These are phyloP conservation scores for Capsella rubella DNA, from an alignment of 441 rosid species.

Conservation along the genomic window DNA sequence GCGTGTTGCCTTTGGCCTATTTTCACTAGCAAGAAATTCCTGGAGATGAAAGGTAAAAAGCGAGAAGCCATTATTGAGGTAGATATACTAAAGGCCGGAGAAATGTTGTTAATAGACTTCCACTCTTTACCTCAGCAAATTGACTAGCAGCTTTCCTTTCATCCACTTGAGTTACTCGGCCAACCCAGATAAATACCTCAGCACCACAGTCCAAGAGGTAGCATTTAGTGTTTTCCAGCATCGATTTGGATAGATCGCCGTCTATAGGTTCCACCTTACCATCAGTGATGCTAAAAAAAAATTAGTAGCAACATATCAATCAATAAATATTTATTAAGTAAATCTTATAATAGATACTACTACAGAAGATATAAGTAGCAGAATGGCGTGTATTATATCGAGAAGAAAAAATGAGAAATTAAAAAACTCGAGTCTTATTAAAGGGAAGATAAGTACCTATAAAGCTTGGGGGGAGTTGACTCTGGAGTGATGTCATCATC, in stretches of 20 bases:
- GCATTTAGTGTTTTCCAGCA: conserved; percentile 91
- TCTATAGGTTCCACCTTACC: conserved; percentile 72
- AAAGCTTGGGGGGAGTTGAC: conserved; percentile 78
- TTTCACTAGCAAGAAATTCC: conserved; percentile 81
- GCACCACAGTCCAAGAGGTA: conserved; percentile 90
- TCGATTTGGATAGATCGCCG: conserved; percentile 84
- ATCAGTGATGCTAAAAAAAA: conserved; percentile 60
- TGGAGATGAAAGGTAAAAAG: conserved; percentile 51
- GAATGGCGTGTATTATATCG: background rate
- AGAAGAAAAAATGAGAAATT: background rate
- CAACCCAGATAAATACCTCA: conserved; percentile 96
- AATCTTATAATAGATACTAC: conserved; percentile 9
- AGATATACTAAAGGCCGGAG: conserved; percentile 25
- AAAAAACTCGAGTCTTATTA: background rate
- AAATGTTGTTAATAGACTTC: background rate
- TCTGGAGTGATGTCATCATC: conserved; percentile 85
- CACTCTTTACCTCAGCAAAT: conserved; percentile 81
- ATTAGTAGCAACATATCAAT: conserved; percentile 42
- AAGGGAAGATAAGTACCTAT: conserved; percentile 56
- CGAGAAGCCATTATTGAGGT: conserved; percentile 44
- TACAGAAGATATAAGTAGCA: conserved; percentile 7
- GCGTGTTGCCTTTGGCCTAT: conserved; percentile 85
- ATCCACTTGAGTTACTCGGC: conserved; percentile 95
- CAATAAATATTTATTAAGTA: conserved; percentile 13
- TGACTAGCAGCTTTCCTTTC: conserved; percentile 90